Evolutionary conservation across 2,329 filamentous ascomycete species (phyloP), one percentile per base, ranked within the genome.

Genomic region (Macrophomina tecta): DNA sequence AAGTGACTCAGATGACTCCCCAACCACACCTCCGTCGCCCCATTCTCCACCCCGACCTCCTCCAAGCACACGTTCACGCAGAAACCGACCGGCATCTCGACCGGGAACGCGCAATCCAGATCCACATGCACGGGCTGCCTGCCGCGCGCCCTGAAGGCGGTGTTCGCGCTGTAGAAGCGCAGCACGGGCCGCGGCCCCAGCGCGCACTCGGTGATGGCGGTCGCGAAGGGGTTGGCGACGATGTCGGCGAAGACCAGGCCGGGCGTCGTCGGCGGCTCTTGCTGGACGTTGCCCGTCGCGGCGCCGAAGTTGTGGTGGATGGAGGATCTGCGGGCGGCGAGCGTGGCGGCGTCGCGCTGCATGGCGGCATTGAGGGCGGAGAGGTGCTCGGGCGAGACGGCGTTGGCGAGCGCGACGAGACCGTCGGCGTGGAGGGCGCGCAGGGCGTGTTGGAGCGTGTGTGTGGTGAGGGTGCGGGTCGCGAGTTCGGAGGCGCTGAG

Each of bases 21-120:
- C 2, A 87, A 80, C 86, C 86, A 88, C 18, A 88, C 70, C 75
- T 87, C 86, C 0, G 85, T 88, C 2, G 82, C 82, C 1, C 85
- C 86, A 69, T 87, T 88, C 66, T 81, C 78, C 0, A 82, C 80
- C 0, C 76, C 82, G 73, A 85, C 84, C 38, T 80, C 78, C 14
- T 86, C 77, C 0, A 88, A 76, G 0, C 83, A 83, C 5, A 86
- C 76, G 68, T 88, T 88, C 68, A 86, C 74, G 3, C 86, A 83
- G 14, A 86, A 78, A 3, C 84, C 85, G 68, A 88, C 88, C 0
- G 85, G 84, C 67, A 84, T 82, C 0, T 75, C 68, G 8, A 5
- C 18, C 0, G 85, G 87, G 67, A 88, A 84, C 16, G n/a, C n/a
- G 18, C 34, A 58, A 6, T 58, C 53, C 8, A 42, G 53, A 28